These are phyloP conservation scores for Lagenaria siceraria DNA, from an alignment of 306 rosid species.

Conservation along the genomic window DNA sequence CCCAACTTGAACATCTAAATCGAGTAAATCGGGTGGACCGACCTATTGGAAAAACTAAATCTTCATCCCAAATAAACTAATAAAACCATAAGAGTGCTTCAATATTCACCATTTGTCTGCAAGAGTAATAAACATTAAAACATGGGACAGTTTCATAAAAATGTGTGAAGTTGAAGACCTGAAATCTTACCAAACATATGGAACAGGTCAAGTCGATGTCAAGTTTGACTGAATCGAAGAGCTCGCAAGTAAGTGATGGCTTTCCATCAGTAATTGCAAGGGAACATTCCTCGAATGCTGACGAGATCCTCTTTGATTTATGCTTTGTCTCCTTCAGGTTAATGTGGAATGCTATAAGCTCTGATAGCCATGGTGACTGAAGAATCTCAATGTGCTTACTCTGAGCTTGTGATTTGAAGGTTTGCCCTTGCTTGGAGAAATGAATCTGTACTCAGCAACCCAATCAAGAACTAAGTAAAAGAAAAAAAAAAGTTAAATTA, in stretches of 20 bases:
- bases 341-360: slow-evolving; percentile 89
- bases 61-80: background rate
- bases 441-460: slow-evolving; percentile 47
- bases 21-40: background rate
- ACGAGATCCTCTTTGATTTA: slow-evolving; percentile 23
- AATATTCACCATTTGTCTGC: background rate
- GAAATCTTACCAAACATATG: slow-evolving; percentile 74
- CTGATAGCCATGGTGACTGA: slow-evolving; percentile 93
- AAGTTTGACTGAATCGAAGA: slow-evolving; percentile 64
- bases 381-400: slow-evolving; percentile 80
- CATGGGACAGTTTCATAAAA: background rate
- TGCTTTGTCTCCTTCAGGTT: slow-evolving; percentile 56
- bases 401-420: slow-evolving; percentile 72
- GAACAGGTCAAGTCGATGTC: slow-evolving; percentile 86
- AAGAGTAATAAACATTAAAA: background rate
- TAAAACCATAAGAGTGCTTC: background rate
- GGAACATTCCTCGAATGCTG: slow-evolving; percentile 56
- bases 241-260: slow-evolving; percentile 76
- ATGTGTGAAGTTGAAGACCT: background rate
- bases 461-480: background rate
- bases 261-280: slow-evolving; percentile 55
- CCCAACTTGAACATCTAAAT: background rate
- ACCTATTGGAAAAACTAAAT: background rate
- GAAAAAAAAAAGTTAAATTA: background rate
- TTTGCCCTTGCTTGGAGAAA: slow-evolving; percentile 84